Evolutionary conservation across 768 basidiomycete genomes (phyloP).

Genomic region (Termitomyces sp.): DNA sequence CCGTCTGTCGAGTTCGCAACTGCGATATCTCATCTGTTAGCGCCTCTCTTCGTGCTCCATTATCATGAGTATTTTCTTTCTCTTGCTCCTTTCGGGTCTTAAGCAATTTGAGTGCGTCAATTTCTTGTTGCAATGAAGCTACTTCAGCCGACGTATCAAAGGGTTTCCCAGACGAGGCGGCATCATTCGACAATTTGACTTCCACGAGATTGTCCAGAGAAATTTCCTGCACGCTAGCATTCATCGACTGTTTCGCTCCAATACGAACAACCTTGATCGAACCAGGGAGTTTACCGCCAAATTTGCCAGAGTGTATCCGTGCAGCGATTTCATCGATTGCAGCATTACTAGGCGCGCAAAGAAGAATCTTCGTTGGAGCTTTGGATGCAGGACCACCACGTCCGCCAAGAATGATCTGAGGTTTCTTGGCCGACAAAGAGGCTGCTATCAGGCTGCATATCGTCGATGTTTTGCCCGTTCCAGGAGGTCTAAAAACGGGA

Average conservation of each 20-base stretch:
- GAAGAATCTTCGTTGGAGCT: slow-evolving; percentile 59
- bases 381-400: slow-evolving; percentile 40
- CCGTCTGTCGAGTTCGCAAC: slow-evolving; percentile 60
- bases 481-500: slow-evolving; percentile 67
- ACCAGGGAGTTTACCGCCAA: slow-evolving; percentile 48
- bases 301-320: slow-evolving; percentile 78
- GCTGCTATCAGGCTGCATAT: slow-evolving; percentile 92
- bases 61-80: slow-evolving; percentile 49
- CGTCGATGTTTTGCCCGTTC: slow-evolving; percentile 97
- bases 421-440: slow-evolving; percentile 35
- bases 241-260: slow-evolving; percentile 72
- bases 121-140: slow-evolving; percentile 52
- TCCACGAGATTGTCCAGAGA: slow-evolving; percentile 86
- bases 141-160: slow-evolving; percentile 59
- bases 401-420: slow-evolving; percentile 46
- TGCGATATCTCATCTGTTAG: slow-evolving; percentile 68
- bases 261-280: slow-evolving; percentile 85
- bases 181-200: slow-evolving; percentile 50
- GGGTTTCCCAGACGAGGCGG: slow-evolving; percentile 23
- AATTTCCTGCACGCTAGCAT: slow-evolving; percentile 76
- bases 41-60: slow-evolving; percentile 42
- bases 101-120: slow-evolving; percentile 61
- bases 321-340: slow-evolving; percentile 95
- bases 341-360: slow-evolving; percentile 98
- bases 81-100: slow-evolving; percentile 59